A percentile compares a stretch with the other conserved stretches of the same genome.
phyloP scores from a whole-genome alignment of 108 stramenopile genomes.

The Licmophora abbreviata region DNA sequence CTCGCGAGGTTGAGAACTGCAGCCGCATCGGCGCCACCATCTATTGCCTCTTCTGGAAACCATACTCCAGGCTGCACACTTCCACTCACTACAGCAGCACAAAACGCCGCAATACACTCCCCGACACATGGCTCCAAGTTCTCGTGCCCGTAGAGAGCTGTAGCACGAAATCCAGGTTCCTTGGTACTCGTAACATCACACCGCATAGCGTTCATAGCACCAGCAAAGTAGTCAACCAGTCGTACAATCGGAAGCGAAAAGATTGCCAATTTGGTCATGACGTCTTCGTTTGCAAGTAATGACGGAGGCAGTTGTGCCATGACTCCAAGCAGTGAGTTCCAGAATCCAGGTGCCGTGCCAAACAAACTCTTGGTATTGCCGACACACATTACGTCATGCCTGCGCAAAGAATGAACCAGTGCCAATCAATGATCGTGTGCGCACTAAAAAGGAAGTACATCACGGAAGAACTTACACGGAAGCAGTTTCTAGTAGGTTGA shows the following conservation, averaged over 20 bases:
- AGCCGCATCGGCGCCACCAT: conserved; percentile 11
- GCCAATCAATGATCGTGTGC: no score
- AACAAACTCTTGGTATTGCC: conserved; percentile 45
- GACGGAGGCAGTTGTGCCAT: conserved; percentile 53
- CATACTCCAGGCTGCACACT: conserved; percentile 49
- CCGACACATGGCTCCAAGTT: conserved; percentile 83
- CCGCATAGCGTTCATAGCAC: conserved; percentile 78
- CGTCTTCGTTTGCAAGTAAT: conserved; percentile 48
- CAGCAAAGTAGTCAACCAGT: conserved; percentile 73
- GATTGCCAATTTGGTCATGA: conserved; percentile 62
- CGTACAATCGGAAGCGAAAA: conserved; percentile 82
- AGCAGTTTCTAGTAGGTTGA: conserved; percentile 72
- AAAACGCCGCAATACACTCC: conserved; percentile 70
- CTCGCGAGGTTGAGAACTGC: conserved; percentile 28
- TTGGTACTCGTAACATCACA: conserved; percentile 31
- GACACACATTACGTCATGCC: conserved; percentile 28
- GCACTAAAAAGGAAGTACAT: no score
- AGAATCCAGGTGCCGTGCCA: conserved; percentile 71
- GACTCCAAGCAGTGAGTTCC: conserved; percentile 73
- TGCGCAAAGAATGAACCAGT: not conserved
- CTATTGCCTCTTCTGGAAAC: conserved; percentile 62
- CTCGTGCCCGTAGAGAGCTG: conserved; percentile 49
- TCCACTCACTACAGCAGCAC: conserved; percentile 35
- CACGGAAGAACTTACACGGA: conserved; percentile 22
- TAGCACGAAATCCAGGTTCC: conserved; percentile 5